Conservation (phyloP, 2,329 filamentous ascomycete genomes). For the Alternaria ventricosa region DNA sequence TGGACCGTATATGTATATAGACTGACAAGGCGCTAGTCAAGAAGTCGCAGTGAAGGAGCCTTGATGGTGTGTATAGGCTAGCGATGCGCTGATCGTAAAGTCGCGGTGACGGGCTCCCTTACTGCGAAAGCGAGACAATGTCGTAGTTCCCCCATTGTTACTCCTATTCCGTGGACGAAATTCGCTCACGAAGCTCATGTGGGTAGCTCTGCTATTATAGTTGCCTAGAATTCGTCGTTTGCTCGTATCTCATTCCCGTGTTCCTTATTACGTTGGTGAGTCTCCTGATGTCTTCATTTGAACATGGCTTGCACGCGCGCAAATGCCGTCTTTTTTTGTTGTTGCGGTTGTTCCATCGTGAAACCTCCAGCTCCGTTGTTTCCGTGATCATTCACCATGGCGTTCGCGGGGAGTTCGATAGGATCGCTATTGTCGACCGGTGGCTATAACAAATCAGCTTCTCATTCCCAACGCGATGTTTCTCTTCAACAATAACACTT, state of each 20-base stretch:
- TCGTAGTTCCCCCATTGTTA: not conserved
- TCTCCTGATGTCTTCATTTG: not conserved
- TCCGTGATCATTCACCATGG: not conserved
- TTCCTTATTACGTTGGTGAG: not conserved
- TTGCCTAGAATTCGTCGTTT: not conserved
- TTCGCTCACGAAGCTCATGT: not conserved
- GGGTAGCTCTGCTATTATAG: not conserved
- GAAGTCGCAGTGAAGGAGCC: not conserved
- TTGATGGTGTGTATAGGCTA: not conserved
- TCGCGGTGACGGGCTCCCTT: not conserved
- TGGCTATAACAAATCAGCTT: slow-evolving; percentile 5
- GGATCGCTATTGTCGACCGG: slow-evolving; percentile 8
- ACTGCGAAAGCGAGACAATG: not conserved
- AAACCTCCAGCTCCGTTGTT: not conserved
- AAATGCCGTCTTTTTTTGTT: not conserved
- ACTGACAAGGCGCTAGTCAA: not conserved
- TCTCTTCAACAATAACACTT: not conserved
- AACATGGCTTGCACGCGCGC: not conserved
- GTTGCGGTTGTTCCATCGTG: not conserved
- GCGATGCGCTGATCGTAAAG: not conserved
- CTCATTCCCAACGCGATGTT: no score
- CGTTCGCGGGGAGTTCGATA: slow-evolving; percentile 16
- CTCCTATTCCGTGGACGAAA: not conserved
- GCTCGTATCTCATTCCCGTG: not conserved
- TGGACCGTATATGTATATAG: not conserved